phyloP scores from a whole-genome alignment of 208 protist species.

The Trypanosoma melophagium region DNA sequence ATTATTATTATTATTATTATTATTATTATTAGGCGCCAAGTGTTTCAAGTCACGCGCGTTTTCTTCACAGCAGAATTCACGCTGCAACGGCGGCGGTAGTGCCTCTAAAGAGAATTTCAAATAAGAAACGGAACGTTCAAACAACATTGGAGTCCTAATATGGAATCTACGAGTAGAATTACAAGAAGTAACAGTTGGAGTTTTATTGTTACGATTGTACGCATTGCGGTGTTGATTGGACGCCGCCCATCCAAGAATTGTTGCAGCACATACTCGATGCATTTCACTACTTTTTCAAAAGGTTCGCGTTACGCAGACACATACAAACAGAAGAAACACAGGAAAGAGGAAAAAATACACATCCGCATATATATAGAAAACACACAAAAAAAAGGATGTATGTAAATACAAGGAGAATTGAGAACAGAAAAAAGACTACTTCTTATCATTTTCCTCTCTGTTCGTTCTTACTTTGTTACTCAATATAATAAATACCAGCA shows the following conservation, averaged over 20 bases:
- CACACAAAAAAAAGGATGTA: constrained; percentile 1
- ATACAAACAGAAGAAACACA: neutral
- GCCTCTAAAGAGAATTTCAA: constrained; percentile 23
- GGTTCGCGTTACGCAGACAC: no score
- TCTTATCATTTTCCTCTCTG: neutral
- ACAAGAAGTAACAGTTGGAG: no score
- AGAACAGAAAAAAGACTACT: neutral
- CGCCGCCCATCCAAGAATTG: constrained; percentile 2
- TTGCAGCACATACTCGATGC: neutral
- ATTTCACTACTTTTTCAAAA: neutral
- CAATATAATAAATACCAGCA: no score
- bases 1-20: neutral
- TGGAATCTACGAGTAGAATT: neutral
- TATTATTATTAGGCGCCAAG: neutral
- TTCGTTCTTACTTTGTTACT: neutral
- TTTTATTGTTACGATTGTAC: no score
- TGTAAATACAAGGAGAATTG: neutral
- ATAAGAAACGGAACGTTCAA: neutral
- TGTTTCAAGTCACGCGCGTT: constrained; percentile 24
- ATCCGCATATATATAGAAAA: neutral
- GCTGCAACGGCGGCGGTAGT: constrained; percentile 15
- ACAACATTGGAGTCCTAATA: neutral
- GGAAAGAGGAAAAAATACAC: neutral
- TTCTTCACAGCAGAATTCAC: constrained; percentile 25
- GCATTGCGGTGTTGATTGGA: neutral